Conservation (phyloP, 179 eudicot genomes). For the Spinacia oleracea region DNA sequence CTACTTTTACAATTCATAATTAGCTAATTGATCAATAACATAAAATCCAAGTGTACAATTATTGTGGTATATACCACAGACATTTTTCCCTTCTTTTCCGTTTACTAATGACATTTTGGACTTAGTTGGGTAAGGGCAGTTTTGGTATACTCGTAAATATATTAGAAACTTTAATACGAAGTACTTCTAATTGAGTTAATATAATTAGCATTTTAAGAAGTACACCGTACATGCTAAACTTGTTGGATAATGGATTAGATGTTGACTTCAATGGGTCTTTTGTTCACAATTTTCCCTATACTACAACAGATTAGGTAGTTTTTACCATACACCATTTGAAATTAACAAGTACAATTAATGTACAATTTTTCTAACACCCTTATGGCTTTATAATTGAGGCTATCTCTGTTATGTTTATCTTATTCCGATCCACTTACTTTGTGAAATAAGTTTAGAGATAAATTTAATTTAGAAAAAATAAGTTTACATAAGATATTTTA, state of each 20-base stretch:
- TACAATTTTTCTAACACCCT: too few species aligned
- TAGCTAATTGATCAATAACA: slow-evolving; percentile 3
- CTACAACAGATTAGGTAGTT: background rate
- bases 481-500: too few species aligned
- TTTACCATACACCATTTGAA: background rate
- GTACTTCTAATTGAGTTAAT: background rate
- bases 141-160: background rate
- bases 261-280: background rate
- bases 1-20: slow-evolving; percentile 3
- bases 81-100: background rate
- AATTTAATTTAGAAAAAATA: too few species aligned
- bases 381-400: too few species aligned
- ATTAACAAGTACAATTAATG: too few species aligned
- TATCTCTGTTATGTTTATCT: too few species aligned
- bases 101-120: background rate
- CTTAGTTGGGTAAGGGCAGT: background rate
- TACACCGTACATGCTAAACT: background rate
- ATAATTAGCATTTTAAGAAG: background rate
- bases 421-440: too few species aligned
- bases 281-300: background rate
- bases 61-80: background rate
- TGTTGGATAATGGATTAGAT: background rate
- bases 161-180: background rate
- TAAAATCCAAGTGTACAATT: background rate
- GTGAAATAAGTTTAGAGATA: too few species aligned